Percentiles rank a stretch among this genome's conserved stretches.
phyloP scores from a whole-genome alignment of 176 grass and related monocot genomes.

The Pharus latifolius region DNA sequence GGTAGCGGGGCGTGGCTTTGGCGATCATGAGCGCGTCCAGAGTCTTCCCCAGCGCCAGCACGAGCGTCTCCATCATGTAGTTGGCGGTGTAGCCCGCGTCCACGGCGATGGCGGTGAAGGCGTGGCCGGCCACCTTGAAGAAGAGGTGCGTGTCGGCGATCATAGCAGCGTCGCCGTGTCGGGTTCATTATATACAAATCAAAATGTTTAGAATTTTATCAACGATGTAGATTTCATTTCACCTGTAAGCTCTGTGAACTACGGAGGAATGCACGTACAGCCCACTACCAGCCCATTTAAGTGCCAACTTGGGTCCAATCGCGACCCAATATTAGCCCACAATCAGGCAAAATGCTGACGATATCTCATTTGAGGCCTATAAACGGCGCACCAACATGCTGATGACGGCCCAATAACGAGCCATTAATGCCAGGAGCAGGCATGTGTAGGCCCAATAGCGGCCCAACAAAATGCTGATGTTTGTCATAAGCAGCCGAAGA shows the following conservation, averaged over 20 bases:
- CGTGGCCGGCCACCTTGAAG: conserved; percentile 65
- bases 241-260: not conserved
- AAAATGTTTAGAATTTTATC: not conserved
- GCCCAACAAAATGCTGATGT: too few species aligned
- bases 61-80: conserved; percentile 54
- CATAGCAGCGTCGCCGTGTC: conserved; percentile 49
- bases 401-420: too few species aligned
- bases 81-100: conserved; percentile 67
- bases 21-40: conserved; percentile 62
- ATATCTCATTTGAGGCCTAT: too few species aligned
- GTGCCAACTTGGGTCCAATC: too few species aligned
- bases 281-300: too few species aligned
- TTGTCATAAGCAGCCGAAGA: too few species aligned
- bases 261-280: not conserved
- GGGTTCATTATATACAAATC: conserved; percentile 19
- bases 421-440: too few species aligned
- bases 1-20: conserved; percentile 29
- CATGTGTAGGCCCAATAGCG: too few species aligned
- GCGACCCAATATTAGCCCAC: too few species aligned
- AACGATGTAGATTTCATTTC: not conserved
- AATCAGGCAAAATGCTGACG: too few species aligned
- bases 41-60: conserved; percentile 68
- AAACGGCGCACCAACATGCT: too few species aligned
- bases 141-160: conserved; percentile 79
- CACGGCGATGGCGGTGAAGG: conserved; percentile 67